Evolutionary conservation across 2,329 filamentous ascomycete genomes (phyloP).

Genomic region (Aspergillus quadricinctus): DNA sequence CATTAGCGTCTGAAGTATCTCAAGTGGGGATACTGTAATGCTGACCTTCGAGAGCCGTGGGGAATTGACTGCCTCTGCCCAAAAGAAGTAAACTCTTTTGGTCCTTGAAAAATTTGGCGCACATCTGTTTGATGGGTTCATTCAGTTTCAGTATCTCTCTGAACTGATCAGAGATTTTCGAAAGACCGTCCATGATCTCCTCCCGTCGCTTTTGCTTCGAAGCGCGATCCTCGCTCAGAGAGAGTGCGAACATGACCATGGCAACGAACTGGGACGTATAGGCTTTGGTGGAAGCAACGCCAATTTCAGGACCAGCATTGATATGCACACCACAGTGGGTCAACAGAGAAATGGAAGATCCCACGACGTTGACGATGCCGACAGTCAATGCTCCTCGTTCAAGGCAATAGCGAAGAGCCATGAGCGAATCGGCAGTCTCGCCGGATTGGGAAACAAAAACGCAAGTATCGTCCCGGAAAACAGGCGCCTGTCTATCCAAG

Average conservation of each 20-base stretch:
- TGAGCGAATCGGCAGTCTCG: constrained; percentile 94
- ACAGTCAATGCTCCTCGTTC: constrained; percentile 96
- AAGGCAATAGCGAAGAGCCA: constrained; percentile 96
- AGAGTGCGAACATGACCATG: constrained; percentile 99
- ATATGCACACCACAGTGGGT: constrained; percentile 99
- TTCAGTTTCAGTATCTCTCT: constrained; percentile 86
- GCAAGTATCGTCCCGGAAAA: constrained; percentile 99
- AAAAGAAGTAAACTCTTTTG: constrained; percentile 94
- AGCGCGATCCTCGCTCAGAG: constrained; percentile 90
- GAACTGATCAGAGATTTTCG: constrained; percentile 85
- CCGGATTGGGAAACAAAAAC: constrained; percentile 98
- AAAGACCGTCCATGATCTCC: constrained; percentile 93
- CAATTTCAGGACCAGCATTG: constrained; percentile 97
- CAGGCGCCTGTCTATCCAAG: constrained; percentile 90
- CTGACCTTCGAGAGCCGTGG: constrained; percentile 84
- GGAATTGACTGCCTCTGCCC: constrained; percentile 89
- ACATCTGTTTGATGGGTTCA: constrained; percentile 89
- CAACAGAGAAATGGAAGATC: constrained; percentile 95
- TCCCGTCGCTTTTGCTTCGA: constrained; percentile 88
- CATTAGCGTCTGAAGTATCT: constrained; percentile 9
- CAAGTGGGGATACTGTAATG: not conserved
- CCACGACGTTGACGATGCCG: constrained; percentile 97
- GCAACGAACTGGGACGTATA: constrained; percentile 99
- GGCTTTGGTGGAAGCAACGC: constrained; percentile 97
- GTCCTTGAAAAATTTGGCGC: constrained; percentile 87